phyloP scores from a whole-genome alignment of 768 basidiomycete species.

The Pleurotus citrinopileatus region DNA sequence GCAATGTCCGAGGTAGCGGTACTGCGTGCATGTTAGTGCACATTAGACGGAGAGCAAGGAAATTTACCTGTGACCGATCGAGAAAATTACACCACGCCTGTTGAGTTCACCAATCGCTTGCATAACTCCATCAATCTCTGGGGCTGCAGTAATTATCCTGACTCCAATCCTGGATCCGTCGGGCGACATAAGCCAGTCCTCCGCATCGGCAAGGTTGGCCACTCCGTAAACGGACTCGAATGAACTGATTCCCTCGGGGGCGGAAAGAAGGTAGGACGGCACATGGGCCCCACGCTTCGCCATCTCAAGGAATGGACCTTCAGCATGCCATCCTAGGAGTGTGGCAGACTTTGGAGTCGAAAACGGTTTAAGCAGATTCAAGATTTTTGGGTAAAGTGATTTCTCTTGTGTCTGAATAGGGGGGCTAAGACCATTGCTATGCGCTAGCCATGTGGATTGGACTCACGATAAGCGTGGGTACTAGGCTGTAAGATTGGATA shows the following conservation, averaged over 20 bases:
- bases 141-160: constrained; percentile 83
- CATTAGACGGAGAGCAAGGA: not conserved
- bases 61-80: constrained; percentile 85
- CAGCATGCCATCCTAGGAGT: constrained; percentile 86
- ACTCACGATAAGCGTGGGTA: constrained; percentile 72
- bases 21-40: constrained; percentile 30
- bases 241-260: constrained; percentile 58
- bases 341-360: constrained; percentile 63
- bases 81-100: constrained; percentile 69
- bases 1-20: constrained; percentile 75
- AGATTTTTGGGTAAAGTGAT: constrained; percentile 67
- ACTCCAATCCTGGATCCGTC: constrained; percentile 53
- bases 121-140: constrained; percentile 84
- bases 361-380: constrained; percentile 66
- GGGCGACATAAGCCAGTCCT: constrained; percentile 62
- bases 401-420: constrained; percentile 69
- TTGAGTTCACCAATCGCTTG: constrained; percentile 56
- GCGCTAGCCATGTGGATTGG: not conserved
- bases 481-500: constrained; percentile 33
- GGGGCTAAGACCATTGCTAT: not conserved
- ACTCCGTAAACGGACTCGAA: constrained; percentile 76
- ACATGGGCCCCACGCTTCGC: constrained; percentile 86
- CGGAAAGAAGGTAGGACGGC: constrained; percentile 58
- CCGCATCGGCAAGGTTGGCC: constrained; percentile 56
- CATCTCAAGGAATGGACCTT: constrained; percentile 84